Evolutionary conservation across 1,284 basidiomycete species (phyloP), one percentile per base, ranked within the genome.

Genomic region (Cystobasidiaceae sp.): DNA sequence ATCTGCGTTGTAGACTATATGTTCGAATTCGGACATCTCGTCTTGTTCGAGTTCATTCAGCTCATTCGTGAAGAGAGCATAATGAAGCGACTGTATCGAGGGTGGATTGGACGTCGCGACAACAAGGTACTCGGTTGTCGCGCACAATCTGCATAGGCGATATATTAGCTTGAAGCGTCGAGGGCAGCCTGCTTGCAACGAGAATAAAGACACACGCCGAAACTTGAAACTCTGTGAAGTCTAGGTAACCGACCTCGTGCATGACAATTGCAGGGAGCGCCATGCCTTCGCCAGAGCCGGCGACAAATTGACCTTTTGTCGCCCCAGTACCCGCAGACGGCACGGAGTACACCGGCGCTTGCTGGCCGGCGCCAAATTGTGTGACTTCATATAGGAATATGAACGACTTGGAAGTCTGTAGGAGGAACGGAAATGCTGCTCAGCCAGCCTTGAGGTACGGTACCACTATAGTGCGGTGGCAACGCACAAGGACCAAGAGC

Each of bases 81-180:
- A 73, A 11, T 72, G 71, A 8, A 74, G 27, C 41, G 69, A 62
- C 7, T 69, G 69, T 2, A 74, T 45, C 0, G 69, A 56, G 3
- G 72, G 70, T 4, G 73, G 73, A 32, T 71, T 71, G 13, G 67
- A 60, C 0, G 71, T 67, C 0, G 68, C 67, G 32, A 73, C 55
- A 25, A 74, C 49, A 5, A 74, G 64, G 4, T 59, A 66, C 5
- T 62, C 19, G 0, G 61, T 48, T 3, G 71, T 70, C 9, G 66
- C 28, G 56, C 69, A 71, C 17, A 71, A 66, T 30, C 71, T 71
- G 58, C 4, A 23, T 7, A 0, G 6, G 7, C 9, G n/a, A n/a
- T 3, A 33, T 4, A 3, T 3, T 4, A 52, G 17, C 52, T n/a
- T 25, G 13, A n/a, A 43, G 21, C 7, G 13, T 13, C 46, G 23